Conservation (phyloP, 108 stramenopile species). For the Pseudonitzschia pungens region DNA sequence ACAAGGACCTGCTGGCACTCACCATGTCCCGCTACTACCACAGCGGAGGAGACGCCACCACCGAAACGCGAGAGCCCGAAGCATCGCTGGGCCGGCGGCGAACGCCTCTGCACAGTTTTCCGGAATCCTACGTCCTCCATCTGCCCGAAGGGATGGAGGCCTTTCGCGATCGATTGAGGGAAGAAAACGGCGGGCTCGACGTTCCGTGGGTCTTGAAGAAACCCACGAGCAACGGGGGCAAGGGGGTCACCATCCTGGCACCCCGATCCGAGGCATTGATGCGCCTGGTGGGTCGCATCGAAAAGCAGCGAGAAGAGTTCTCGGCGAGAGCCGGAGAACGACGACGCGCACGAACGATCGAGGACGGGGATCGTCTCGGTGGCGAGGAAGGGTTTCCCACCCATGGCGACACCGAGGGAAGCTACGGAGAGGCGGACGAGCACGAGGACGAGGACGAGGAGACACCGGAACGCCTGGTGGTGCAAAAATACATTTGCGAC, state of each 20-base stretch:
- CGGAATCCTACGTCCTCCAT: conserved; percentile 22
- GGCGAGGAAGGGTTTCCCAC: too few relatives aligned
- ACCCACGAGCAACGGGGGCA: conserved; percentile 26
- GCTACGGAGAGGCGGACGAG: too few relatives aligned
- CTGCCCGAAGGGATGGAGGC: background rate
- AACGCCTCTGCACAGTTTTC: conserved; percentile 18
- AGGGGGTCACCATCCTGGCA: conserved; percentile 34
- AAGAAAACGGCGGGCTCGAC: conserved; percentile 17
- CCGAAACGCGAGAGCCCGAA: too few relatives aligned
- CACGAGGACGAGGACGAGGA: too few relatives aligned
- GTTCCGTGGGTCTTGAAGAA: conserved; percentile 35
- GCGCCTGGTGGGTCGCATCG: background rate
- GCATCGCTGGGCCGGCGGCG: too few relatives aligned
- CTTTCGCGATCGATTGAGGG: conserved; percentile 10
- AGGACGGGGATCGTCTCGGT: background rate
- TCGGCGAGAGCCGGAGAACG: background rate
- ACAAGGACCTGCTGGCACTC: background rate
- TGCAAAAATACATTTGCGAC: conserved; percentile 41
- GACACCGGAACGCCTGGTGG: background rate
- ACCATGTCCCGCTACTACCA: background rate
- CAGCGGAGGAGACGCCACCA: background rate
- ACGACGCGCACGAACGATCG: background rate
- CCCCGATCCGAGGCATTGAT: conserved; percentile 17
- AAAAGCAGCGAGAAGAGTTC: too few relatives aligned
- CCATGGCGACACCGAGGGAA: too few relatives aligned